These are phyloP conservation scores for Sophora flavescens DNA, from an alignment of 306 rosid species.

Conservation along the genomic window DNA sequence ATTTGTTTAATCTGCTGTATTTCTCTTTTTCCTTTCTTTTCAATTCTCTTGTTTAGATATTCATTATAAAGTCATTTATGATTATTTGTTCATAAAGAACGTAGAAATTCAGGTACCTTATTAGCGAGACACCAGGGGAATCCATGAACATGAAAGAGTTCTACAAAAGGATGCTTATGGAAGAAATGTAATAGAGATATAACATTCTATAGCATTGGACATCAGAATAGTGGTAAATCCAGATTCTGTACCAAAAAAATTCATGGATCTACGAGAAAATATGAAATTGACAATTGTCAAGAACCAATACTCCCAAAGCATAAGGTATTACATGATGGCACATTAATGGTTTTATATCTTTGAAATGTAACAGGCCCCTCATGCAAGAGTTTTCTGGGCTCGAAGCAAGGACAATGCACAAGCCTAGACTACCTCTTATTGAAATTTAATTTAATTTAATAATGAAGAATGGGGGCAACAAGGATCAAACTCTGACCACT, in stretches of 20 bases:
- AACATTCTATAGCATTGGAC: background rate
- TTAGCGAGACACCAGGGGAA: background rate
- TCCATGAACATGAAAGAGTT: background rate
- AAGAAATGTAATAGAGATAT: slow-evolving; percentile 24
- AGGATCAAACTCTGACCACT: background rate
- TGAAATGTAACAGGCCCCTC: background rate
- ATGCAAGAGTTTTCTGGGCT: background rate
- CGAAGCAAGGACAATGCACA: background rate
- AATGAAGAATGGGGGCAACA: background rate
- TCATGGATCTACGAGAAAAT: slow-evolving; percentile 10
- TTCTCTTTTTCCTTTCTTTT: background rate
- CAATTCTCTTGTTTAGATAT: slow-evolving; percentile 2
- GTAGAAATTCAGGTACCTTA: background rate
- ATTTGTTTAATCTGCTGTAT: slow-evolving; percentile 9
- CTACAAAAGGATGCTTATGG: background rate
- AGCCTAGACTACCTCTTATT: background rate
- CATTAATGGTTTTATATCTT: background rate
- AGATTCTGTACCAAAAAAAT: slow-evolving; percentile 11
- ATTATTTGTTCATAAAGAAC: slow-evolving; percentile 7
- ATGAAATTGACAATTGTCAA: slow-evolving; percentile 10
- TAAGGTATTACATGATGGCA: background rate
- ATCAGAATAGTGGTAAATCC: background rate
- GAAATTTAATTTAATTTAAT: background rate
- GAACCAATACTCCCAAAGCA: background rate
- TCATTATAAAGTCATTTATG: background rate